Percentiles rank a stretch among this genome's conserved stretches.
Conservation (phyloP, 1,284 basidiomycete genomes). For the Volvariella volvacea region DNA sequence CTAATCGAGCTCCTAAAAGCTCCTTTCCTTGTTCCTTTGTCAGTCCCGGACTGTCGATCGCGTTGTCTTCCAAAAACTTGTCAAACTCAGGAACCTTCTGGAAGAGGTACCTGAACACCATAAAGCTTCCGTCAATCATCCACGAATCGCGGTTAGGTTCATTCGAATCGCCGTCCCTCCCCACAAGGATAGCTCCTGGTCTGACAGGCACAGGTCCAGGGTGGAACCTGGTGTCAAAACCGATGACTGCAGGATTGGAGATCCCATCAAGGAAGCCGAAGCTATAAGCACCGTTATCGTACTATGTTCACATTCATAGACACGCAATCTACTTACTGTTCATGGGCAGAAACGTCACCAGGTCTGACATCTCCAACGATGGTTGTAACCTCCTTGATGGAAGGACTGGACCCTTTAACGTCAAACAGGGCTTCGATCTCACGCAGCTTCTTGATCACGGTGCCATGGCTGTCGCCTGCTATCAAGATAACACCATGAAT, state of each 20-base stretch:
- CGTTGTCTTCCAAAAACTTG: conserved; percentile 37
- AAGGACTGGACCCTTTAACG: conserved; percentile 14
- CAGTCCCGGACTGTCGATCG: conserved; percentile 29
- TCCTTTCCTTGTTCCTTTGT: conserved; percentile 35
- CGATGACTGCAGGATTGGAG: conserved; percentile 23
- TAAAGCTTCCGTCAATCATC: conserved; percentile 47
- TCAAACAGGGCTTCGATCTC: conserved; percentile 24
- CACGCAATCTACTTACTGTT: conserved; percentile 23
- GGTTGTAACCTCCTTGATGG: conserved; percentile 22
- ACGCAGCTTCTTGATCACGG: conserved; percentile 20
- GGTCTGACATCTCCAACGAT: conserved; percentile 30
- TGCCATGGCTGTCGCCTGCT: conserved; percentile 25
- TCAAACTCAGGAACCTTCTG: conserved; percentile 52
- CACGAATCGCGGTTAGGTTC: conserved; percentile 32
- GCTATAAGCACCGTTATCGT: conserved; percentile 8
- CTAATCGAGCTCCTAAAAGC: conserved; percentile 43
- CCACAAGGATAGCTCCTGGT: conserved; percentile 32
- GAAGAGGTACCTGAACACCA: conserved; percentile 48
- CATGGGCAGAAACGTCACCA: conserved; percentile 24
- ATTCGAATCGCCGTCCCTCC: conserved; percentile 26
- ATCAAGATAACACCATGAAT: conserved; percentile 29
- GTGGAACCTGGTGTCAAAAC: conserved; percentile 27
- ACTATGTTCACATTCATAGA: neutral
- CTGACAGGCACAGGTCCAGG: conserved; percentile 33
- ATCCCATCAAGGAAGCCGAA: conserved; percentile 24